Conservation (phyloP, 371 early-diverging fungal genomes). For the Syncephalastrum monosporum region DNA sequence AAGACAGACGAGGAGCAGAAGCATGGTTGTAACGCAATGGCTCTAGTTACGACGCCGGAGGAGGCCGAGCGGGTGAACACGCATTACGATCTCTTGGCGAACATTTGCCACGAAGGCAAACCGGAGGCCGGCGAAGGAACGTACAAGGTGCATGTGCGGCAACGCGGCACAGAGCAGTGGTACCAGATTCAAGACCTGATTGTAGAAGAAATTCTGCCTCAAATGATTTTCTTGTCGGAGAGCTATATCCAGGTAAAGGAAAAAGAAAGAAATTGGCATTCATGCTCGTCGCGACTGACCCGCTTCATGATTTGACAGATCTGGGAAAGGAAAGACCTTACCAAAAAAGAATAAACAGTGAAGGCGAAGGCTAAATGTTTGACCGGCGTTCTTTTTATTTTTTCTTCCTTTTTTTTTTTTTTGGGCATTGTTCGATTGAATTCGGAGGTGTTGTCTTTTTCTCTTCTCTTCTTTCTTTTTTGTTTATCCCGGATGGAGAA, state of each 20-base stretch:
- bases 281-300: too few species aligned
- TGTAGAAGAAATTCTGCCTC: constrained; percentile 91
- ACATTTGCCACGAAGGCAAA: constrained; percentile 90
- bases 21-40: not conserved
- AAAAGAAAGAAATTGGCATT: too few species aligned
- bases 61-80: constrained; percentile 46
- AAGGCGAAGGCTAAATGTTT: not conserved
- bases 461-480: too few species aligned
- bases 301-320: constrained; percentile 11
- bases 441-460: too few species aligned
- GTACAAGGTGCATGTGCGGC: constrained; percentile 82
- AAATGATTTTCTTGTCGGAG: constrained; percentile 93
- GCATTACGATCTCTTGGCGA: constrained; percentile 87
- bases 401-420: too few species aligned
- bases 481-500: too few species aligned
- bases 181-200: constrained; percentile 91
- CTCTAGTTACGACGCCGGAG: constrained; percentile 49
- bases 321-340: constrained; percentile 25
- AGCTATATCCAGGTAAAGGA: constrained; percentile 84
- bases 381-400: too few species aligned
- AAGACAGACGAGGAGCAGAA: not conserved
- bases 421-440: too few species aligned
- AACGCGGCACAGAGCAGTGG: constrained; percentile 89
- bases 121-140: constrained; percentile 68
- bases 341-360: not conserved